A percentile compares a stretch with the other conserved stretches of the same genome.
These are phyloP conservation scores for Vicia villosa DNA, from an alignment of 306 rosid genomes.

Conservation along the genomic window DNA sequence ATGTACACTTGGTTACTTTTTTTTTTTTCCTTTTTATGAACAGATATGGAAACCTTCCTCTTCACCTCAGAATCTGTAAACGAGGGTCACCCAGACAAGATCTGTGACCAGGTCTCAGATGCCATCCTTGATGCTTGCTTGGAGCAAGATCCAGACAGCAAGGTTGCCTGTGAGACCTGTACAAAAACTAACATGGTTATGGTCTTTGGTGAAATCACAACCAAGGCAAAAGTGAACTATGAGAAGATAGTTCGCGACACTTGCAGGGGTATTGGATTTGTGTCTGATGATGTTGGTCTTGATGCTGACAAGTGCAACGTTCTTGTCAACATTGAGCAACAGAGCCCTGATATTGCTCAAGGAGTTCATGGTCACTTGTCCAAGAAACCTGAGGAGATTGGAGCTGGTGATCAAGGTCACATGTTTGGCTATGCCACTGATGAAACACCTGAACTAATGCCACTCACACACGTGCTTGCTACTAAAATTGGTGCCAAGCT, in stretches of 20 bases:
- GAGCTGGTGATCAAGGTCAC: constrained; percentile 89
- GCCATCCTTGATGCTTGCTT: constrained; percentile 80
- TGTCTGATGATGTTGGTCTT: constrained; percentile 72
- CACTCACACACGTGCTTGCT: constrained; percentile 78
- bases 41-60: constrained; percentile 72
- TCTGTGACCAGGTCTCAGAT: constrained; percentile 81
- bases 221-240: constrained; percentile 71
- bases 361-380: constrained; percentile 79
- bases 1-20: not conserved
- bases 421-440: constrained; percentile 88
- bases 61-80: constrained; percentile 86
- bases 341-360: constrained; percentile 80
- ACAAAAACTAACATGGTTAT: constrained; percentile 91
- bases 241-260: constrained; percentile 82
- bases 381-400: constrained; percentile 80
- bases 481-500: constrained; percentile 82
- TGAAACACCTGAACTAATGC: constrained; percentile 78
- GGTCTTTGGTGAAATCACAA: constrained; percentile 87
- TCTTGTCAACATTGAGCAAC: constrained; percentile 78
- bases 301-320: constrained; percentile 84
- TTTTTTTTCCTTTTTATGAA: constrained; percentile 6
- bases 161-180: constrained; percentile 88
- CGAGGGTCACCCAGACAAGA: constrained; percentile 85
- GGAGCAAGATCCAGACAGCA: constrained; percentile 74
- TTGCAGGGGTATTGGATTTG: constrained; percentile 75